Percentiles rank a stretch among this genome's conserved stretches.
Conservation (phyloP, 345 rosid species). For the Populus tremula region DNA sequence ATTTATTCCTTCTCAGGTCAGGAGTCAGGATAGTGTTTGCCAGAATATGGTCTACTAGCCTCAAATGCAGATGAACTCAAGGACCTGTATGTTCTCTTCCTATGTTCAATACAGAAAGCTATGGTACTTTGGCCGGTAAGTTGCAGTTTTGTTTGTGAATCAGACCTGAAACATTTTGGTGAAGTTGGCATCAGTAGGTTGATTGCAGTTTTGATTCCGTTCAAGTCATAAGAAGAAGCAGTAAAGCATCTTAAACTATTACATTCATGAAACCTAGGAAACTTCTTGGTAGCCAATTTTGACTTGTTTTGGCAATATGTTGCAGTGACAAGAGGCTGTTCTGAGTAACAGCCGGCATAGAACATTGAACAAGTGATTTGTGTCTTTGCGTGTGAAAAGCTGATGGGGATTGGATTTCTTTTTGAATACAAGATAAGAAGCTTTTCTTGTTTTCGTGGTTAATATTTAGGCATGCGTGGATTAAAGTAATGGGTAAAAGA, state of each 20-base stretch:
- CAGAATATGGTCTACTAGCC: not conserved
- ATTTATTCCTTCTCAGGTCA: not conserved
- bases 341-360: not conserved
- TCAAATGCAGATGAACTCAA: not conserved
- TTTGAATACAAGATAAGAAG: not conserved
- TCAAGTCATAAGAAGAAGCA: not conserved
- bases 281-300: constrained; percentile 18
- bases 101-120: not conserved
- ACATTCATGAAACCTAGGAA: not conserved
- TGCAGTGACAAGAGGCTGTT: not conserved
- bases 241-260: not conserved
- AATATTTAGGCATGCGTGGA: constrained; percentile 13
- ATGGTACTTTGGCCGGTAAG: not conserved
- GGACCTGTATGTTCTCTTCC: not conserved
- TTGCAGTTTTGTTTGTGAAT: not conserved
- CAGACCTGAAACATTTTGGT: not conserved
- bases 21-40: not conserved
- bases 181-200: constrained; percentile 15
- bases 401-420: not conserved
- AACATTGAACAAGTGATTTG: not conserved
- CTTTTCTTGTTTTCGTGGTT: not conserved
- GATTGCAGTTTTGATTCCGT: not conserved
- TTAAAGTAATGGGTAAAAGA: constrained; percentile 3
- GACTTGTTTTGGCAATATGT: constrained; percentile 7
- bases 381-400: not conserved